Evolutionary conservation across 2,329 filamentous ascomycete species (phyloP), one percentile per base, ranked within the genome.

Genomic region (Monosporascus sp.): DNA sequence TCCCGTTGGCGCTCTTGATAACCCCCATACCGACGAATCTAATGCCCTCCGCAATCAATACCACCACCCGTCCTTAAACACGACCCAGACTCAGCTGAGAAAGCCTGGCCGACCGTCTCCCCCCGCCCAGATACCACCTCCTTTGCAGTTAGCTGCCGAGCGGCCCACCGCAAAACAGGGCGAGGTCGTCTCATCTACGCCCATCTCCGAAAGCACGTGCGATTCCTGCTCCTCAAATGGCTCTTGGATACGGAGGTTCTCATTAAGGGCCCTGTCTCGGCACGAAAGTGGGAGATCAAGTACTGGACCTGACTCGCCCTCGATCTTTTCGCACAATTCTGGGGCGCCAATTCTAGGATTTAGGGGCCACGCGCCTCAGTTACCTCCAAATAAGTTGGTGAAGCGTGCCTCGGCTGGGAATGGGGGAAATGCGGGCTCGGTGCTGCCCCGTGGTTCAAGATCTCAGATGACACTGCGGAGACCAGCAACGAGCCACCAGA

Each of bases 401-500:
- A 93, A 93, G 71, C 83, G 88, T 55, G 78, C 82, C 38, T 78
- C 84, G 3, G 83, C 86, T 20, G 72, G 75, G 47, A 77, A 78
- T 58, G 72, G 72, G 49, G 65, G 74, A 50, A 71, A 72, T 56
- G 66, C 74, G 47, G 71, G 76, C 6, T 65, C 72, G 44, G 58
- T 72, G 35, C 65, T 71, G 31, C 73, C 75, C 53, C 76, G 75
- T 54, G 74, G 78, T 57, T 77, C 84, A 35, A 82, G 73, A 58
- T 80, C 84, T 47, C 82, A 87, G 62, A 74, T 88, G 56, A 83
- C 81, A 22, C 77, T 92, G 54, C 83, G 86, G 54, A 77, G 88
- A 61, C 89, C 89, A 50, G 87, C 87, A 46, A 92, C 89, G 18
- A 91, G 88, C 67, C 88, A 91, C 64, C 87, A 92, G 66, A 79